A percentile compares a stretch with the other conserved stretches of the same genome.
Evolutionary conservation across 495 filamentous ascomycete genomes (phyloP).

Genomic region (Penicillium canariense): DNA sequence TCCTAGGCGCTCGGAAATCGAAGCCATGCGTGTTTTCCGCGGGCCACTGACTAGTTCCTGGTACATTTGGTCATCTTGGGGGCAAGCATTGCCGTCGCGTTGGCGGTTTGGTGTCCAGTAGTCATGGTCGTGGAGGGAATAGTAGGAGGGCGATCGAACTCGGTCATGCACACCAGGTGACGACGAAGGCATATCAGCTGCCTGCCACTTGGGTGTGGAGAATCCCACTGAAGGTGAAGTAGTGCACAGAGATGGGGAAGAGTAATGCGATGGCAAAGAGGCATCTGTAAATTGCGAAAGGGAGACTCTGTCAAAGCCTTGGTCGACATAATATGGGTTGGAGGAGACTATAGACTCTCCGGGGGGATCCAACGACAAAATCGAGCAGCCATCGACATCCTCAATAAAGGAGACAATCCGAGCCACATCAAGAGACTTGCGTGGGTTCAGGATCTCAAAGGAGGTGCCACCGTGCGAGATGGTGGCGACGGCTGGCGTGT

Average conservation of each 20-base stretch:
- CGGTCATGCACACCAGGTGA: constrained; percentile 23
- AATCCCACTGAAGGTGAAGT: constrained; percentile 6
- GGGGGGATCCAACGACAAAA: constrained; percentile 19
- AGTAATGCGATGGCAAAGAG: constrained; percentile 29
- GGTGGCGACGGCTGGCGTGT: constrained; percentile 29
- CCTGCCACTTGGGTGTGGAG: constrained; percentile 19
- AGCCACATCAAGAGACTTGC: constrained; percentile 38
- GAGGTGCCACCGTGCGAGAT: constrained; percentile 42
- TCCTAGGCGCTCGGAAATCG: constrained; percentile 30
- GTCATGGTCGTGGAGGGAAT: constrained; percentile 16
- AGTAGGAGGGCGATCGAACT: constrained; percentile 26
- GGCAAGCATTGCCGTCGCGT: neutral
- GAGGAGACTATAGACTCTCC: constrained; percentile 28
- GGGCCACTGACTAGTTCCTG: constrained; percentile 20
- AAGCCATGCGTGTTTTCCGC: constrained; percentile 25
- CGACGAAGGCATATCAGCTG: constrained; percentile 20
- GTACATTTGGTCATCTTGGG: constrained; percentile 13
- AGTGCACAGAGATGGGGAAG: constrained; percentile 22
- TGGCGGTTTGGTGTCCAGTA: constrained; percentile 17
- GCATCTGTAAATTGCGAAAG: constrained; percentile 31
- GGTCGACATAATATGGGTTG: constrained; percentile 17
- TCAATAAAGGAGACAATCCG: constrained; percentile 46
- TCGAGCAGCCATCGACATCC: constrained; percentile 34
- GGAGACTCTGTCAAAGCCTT: constrained; percentile 22
- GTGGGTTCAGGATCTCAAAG: constrained; percentile 48